Base-by-base conservation (phyloP, 1,284 basidiomycete genomes). In the Ceratobasidium sp. region DNA sequence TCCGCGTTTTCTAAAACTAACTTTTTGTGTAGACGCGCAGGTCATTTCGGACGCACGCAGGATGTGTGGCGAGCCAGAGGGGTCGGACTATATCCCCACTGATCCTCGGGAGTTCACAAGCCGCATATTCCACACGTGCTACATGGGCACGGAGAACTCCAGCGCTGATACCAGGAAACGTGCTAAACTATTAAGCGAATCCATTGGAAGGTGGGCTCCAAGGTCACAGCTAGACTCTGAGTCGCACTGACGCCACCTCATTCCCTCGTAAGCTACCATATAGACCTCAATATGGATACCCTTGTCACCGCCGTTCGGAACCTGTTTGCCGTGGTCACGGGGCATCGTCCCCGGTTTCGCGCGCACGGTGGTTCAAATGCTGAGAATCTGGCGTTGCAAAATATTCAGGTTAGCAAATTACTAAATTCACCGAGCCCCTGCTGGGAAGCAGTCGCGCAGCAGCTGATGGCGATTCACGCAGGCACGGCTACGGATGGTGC, bases 71-170 rank as follows among this genome's bases (percentile, higher is more conserved):
- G 94, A 96, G 78, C 85, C 90, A 0, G 88, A 89, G 61, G 87
- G 86, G 75, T 95, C 93, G 4, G 81, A 81, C 0, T 99, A 98
- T 80, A 78, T 93, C 28, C 97, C 96, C 0, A 84, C 85, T 0
- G 93, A 97, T 78, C 88, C 96, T 0, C 86, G 85, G 73, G 97
- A 98, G 78, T 94, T 98, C 76, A 88, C 89, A 58, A 84, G 84
- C 72, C 86, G 94, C 38, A 89, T 98, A 73, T 98, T 99, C 84
- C 95, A 98, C 79, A 98, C 96, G 0, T 98, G 95, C 81, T 99
- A 98, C 81, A 99, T 99, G 97, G 96, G 96, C 12, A 99, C 96
- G 0, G 92, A 96, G 80, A 96, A 99, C 80, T 98, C 95, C 11
- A 93, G 90, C 75, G 81, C 81, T 1, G 96, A 98, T 76, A 99